phyloP scores from a whole-genome alignment of 768 basidiomycete genomes.

The Candolleomyces aberdarensis region DNA sequence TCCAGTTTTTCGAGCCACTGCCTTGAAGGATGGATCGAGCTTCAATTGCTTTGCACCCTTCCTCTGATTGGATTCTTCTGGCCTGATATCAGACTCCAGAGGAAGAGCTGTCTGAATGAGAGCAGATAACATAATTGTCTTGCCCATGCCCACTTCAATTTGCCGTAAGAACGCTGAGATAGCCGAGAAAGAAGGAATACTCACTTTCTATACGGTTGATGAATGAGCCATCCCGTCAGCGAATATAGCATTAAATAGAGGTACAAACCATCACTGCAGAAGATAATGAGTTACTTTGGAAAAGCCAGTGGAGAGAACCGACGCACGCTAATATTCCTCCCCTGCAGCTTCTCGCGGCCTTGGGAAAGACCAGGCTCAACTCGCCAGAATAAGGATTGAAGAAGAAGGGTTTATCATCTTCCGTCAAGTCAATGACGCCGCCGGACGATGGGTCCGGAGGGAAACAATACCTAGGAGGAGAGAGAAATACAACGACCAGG shows the following conservation, averaged over 20 bases:
- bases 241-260: conserved; percentile 1
- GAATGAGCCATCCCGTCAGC: not conserved
- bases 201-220: conserved; percentile 43
- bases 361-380: conserved; percentile 81
- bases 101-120: conserved; percentile 78
- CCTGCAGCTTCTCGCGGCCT: conserved; percentile 66
- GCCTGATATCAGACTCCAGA: conserved; percentile 34
- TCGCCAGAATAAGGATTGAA: conserved; percentile 93
- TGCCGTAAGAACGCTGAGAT: conserved; percentile 2
- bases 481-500: conserved; percentile 3
- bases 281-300: not conserved
- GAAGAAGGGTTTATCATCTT: conserved; percentile 77
- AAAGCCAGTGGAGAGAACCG: not conserved
- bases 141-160: conserved; percentile 86
- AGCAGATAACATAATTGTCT: conserved; percentile 90
- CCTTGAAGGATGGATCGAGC: conserved; percentile 61
- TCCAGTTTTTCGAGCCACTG: conserved; percentile 31
- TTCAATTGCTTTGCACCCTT: conserved; percentile 55
- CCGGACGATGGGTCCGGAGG: conserved; percentile 48
- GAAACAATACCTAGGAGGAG: conserved; percentile 61
- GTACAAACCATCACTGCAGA: conserved; percentile 37
- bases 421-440: conserved; percentile 73
- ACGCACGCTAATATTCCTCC: conserved; percentile 91
- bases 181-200: conserved; percentile 13
- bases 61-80: conserved; percentile 19